Evolutionary conservation across 768 basidiomycete species (phyloP).

Genomic region (Lactifluus subvellereus): DNA sequence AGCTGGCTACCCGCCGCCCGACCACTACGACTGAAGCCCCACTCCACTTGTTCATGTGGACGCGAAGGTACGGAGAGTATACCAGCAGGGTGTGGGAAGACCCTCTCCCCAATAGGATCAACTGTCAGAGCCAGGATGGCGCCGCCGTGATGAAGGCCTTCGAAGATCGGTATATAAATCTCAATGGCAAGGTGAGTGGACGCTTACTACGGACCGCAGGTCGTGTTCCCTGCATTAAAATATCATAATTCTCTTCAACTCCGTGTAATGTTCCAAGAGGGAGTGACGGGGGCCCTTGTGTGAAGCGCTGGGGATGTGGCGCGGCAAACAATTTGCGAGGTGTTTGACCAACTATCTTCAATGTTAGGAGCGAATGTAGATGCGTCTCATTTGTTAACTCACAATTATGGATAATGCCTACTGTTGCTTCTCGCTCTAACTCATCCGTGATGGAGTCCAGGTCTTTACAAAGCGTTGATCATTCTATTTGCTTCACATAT

Average conservation of each 20-base stretch:
- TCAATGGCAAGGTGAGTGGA: neutral
- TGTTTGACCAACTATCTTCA: conserved; percentile 74
- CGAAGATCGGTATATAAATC: neutral
- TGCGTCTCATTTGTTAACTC: conserved; percentile 24
- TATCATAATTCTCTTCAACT: conserved; percentile 75
- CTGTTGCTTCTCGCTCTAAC: conserved; percentile 84
- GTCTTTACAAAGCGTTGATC: conserved; percentile 40
- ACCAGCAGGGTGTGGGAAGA: conserved; percentile 58
- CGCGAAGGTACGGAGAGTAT: conserved; percentile 51
- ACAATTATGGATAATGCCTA: conserved; percentile 96
- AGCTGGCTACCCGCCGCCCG: conserved; percentile 46
- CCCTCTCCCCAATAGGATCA: conserved; percentile 53
- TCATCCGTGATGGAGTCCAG: conserved; percentile 82
- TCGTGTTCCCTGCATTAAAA: conserved; percentile 52
- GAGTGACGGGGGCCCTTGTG: conserved; percentile 65
- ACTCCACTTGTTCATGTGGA: conserved; percentile 66
- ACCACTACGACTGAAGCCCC: conserved; percentile 41
- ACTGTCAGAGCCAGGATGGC: conserved; percentile 48
- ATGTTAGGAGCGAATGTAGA: neutral
- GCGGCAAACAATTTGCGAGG: conserved; percentile 76
- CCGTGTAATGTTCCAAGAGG: conserved; percentile 70
- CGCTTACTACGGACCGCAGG: conserved; percentile 48
- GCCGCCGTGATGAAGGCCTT: conserved; percentile 45
- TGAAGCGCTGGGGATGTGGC: conserved; percentile 70
- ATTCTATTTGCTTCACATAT: neutral